phyloP scores from a whole-genome alignment of 2,329 filamentous ascomycete species.

The Fusarium nygamai region DNA sequence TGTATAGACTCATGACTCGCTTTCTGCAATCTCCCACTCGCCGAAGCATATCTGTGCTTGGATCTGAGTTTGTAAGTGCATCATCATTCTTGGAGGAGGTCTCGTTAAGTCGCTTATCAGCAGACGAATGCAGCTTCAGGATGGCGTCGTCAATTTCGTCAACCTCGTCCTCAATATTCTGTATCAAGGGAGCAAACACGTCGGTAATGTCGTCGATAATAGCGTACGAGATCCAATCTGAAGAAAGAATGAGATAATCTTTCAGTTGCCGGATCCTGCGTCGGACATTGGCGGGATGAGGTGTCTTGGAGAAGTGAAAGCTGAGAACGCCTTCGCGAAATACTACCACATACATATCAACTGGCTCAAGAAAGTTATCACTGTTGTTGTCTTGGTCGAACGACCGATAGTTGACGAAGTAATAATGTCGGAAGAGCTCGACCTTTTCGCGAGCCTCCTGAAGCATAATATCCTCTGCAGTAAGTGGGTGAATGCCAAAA shows the following conservation, averaged over 20 bases:
- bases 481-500: constrained; percentile 95
- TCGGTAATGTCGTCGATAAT: constrained; percentile 99
- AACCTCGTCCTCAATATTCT: constrained; percentile 93
- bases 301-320: constrained; percentile 97
- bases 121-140: constrained; percentile 77
- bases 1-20: constrained; percentile 95
- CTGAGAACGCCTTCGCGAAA: constrained; percentile 95
- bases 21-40: constrained; percentile 94
- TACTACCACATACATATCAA: constrained; percentile 97
- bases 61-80: constrained; percentile 55
- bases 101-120: constrained; percentile 54
- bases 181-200: constrained; percentile 91
- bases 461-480: constrained; percentile 95
- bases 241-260: constrained; percentile 91
- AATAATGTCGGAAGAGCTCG: constrained; percentile 96
- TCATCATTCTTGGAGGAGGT: constrained; percentile 60
- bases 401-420: constrained; percentile 97
- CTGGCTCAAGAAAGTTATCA: constrained; percentile 90
- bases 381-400: constrained; percentile 95
- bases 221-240: constrained; percentile 98
- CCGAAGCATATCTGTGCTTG: constrained; percentile 84
- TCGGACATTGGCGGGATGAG: constrained; percentile 95
- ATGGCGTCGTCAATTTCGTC: constrained; percentile 97
- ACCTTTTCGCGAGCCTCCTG: constrained; percentile 98
- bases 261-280: constrained; percentile 91